Conservation (phyloP, 768 basidiomycete genomes). For the Trametes cinnabarina region DNA sequence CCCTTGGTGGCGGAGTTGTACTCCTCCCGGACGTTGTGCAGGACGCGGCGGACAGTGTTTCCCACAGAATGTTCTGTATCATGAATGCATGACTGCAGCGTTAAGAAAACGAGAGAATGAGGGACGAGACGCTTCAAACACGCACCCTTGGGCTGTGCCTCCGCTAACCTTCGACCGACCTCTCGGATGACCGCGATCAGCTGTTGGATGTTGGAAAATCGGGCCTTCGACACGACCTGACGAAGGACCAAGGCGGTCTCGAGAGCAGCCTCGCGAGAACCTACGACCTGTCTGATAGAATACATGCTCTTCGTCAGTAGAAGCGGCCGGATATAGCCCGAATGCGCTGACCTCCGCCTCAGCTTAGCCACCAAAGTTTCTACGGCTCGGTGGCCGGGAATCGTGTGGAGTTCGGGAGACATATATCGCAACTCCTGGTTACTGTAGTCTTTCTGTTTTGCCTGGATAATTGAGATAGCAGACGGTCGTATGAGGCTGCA, state of each 20-base stretch:
- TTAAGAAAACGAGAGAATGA: background rate
- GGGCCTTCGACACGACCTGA: conserved; percentile 84
- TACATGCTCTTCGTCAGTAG: background rate
- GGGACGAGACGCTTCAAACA: background rate
- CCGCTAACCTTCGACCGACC: conserved; percentile 77
- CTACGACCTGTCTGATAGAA: conserved; percentile 77
- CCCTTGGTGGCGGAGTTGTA: conserved; percentile 76
- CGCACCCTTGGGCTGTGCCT: conserved; percentile 93
- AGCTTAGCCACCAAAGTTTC: conserved; percentile 69
- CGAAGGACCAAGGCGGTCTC: conserved; percentile 88
- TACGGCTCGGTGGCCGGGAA: conserved; percentile 55
- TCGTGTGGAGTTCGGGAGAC: conserved; percentile 39
- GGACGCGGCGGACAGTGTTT: conserved; percentile 89
- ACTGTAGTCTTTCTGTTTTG: background rate
- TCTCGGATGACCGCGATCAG: conserved; percentile 74
- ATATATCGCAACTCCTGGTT: conserved; percentile 26
- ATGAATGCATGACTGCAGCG: background rate
- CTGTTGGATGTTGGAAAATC: conserved; percentile 84
- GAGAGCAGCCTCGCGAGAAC: conserved; percentile 83
- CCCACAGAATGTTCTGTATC: conserved; percentile 86
- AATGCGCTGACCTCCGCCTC: conserved; percentile 60
- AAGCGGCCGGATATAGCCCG: conserved; percentile 3
- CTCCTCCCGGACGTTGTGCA: conserved; percentile 94
- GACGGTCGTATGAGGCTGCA: background rate
- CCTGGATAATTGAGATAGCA: too few relatives aligned